Base-by-base conservation (phyloP, 345 rosid genomes). In the Sapria himalayana region DNA sequence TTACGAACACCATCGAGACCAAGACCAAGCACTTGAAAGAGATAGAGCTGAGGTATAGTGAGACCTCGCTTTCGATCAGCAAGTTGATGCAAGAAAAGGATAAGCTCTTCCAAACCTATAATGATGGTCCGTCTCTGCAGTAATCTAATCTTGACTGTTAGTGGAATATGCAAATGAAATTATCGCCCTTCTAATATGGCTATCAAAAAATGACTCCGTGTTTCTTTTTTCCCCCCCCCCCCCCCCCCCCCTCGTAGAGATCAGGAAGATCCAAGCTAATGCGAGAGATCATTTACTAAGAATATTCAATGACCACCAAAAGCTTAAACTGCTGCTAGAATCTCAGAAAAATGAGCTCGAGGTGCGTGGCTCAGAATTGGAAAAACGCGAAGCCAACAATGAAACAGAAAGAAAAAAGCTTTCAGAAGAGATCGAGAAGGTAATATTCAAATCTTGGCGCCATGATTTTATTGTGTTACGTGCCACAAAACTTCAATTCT, bases 251-350 rank as follows among this genome's bases (percentile, higher is more conserved):
- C 48, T 53, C 45, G 39, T 69, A 89, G 95, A 89, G 60, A 69
- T 84, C 37, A 73, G 55, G 48, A 79, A 77, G 41, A 77, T 82
- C 45, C 92, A 82, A 59, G 51, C 60, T 21, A 69, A 69, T 36
- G 76, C 95, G 10, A 56, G 59, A 32, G 95, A 79, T 35, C 95
- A 89, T 55, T 84, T 67, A 45, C 74, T 53, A 56, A 77, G 71
- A 58, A 84, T 84, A 39, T 67, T 68, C 55, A 72, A 48, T 52
- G 95, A 84, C 50, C 92, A 77, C 56, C 93, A 84, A 69, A 84
- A 77, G 60, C 73, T 66, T 29, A 84, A 79, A 72, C 18, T 37
- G 43, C 92, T 72, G 47, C 51, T 84, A 43, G 95, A 69, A 60
- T 65, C 92, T 57, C 92, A 68, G 52, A 72, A 64, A 46, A 67